phyloP scores from a whole-genome alignment of 2,329 filamentous ascomycete species.

The Ceratocystis variospora region DNA sequence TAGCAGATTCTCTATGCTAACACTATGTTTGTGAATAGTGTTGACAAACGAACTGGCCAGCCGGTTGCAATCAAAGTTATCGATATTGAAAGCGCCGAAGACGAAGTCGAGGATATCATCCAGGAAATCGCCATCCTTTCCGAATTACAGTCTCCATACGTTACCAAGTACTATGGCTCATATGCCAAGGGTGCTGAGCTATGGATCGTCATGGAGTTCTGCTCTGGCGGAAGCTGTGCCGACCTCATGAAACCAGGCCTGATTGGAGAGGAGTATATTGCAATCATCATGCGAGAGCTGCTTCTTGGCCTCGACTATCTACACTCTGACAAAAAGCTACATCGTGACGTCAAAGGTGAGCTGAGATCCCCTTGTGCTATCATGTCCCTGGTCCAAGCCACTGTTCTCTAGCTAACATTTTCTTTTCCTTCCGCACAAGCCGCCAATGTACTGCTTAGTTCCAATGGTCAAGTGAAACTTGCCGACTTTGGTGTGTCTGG shows the following conservation, averaged over 20 bases:
- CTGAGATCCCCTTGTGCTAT: not conserved
- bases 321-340: slow-evolving; percentile 88
- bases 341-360: slow-evolving; percentile 85
- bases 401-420: slow-evolving; percentile 12
- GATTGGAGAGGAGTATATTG: slow-evolving; percentile 90
- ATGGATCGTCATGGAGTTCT: slow-evolving; percentile 99
- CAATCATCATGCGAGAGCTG: slow-evolving; percentile 83
- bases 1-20: too few relatives aligned
- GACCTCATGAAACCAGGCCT: slow-evolving; percentile 89
- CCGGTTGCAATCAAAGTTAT: slow-evolving; percentile 97
- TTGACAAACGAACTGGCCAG: slow-evolving; percentile 85
- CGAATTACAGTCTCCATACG: slow-evolving; percentile 87
- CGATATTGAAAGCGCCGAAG: slow-evolving; percentile 96
- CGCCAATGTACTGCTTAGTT: slow-evolving; percentile 78
- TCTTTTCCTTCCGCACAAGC: slow-evolving; percentile 37
- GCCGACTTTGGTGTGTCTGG: slow-evolving; percentile 96
- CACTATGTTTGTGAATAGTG: slow-evolving; percentile 35
- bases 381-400: not conserved
- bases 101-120: slow-evolving; percentile 98
- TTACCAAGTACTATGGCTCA: slow-evolving; percentile 95
- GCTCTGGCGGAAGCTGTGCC: slow-evolving; percentile 87
- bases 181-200: slow-evolving; percentile 91
- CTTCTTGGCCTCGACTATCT: slow-evolving; percentile 84
- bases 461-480: slow-evolving; percentile 89
- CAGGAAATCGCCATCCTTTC: slow-evolving; percentile 97